phyloP scores from a whole-genome alignment of 371 early-diverging fungal species.

The Rhizopus arrhizus region DNA sequence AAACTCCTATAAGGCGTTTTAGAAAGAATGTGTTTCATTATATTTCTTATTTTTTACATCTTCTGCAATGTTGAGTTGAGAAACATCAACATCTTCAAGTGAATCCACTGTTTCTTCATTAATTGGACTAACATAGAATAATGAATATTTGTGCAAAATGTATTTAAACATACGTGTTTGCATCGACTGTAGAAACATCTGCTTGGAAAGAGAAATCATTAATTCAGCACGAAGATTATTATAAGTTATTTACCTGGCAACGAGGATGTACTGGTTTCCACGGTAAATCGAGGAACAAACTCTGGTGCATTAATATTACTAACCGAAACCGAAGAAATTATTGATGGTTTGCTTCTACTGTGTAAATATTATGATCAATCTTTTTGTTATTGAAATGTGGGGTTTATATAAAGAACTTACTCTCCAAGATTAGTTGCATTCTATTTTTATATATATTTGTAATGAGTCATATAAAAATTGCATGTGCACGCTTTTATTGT shows the following conservation, averaged over 20 bases:
- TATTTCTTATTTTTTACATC: slow-evolving; percentile 21
- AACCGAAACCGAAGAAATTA: slow-evolving; percentile 56
- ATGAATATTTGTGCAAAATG: not conserved
- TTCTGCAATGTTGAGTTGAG: slow-evolving; percentile 36
- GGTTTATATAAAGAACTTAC: slow-evolving; percentile 34
- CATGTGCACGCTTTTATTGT: not conserved
- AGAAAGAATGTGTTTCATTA: not conserved
- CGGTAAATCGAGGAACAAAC: slow-evolving; percentile 61
- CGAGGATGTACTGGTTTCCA: not conserved
- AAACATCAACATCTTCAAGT: slow-evolving; percentile 18
- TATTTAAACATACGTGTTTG: too few relatives aligned
- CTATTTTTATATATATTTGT: slow-evolving; percentile 2
- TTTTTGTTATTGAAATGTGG: not conserved
- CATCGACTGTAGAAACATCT: too few relatives aligned
- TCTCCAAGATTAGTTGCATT: slow-evolving; percentile 57
- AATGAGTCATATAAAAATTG: slow-evolving; percentile 6
- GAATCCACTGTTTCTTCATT: not conserved
- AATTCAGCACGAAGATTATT: not conserved
- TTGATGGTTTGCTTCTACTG: slow-evolving; percentile 59
- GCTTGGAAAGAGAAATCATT: not conserved
- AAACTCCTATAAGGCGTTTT: not conserved
- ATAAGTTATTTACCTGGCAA: not conserved
- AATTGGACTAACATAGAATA: not conserved
- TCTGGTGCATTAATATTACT: slow-evolving; percentile 68
- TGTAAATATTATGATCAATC: not conserved